Base-by-base conservation (phyloP, 1,284 basidiomycete species). In the Pseudozyma flocculosa region DNA sequence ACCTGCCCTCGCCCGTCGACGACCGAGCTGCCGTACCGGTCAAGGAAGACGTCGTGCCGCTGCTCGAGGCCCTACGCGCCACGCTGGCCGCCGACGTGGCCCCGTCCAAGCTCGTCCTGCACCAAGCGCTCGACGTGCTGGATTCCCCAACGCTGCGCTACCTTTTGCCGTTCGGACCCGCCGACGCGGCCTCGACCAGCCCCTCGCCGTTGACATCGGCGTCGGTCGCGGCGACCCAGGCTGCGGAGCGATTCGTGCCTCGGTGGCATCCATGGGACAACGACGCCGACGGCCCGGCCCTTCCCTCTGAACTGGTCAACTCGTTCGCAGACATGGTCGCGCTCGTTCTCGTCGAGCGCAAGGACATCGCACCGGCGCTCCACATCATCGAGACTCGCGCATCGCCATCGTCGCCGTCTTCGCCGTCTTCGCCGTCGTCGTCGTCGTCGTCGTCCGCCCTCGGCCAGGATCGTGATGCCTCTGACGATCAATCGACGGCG, bases 181-280 rank as follows among this genome's bases (percentile, higher is more conserved):
- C 38, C 11, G 8, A 24, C 19, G 11, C 21, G 14, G 17, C 19
- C 15, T 19, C 24, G 4, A 30, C 13, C 14, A 4, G 11, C 15
- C n/a, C 40, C 3, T 34, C 13, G 8, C n/a, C n/a, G n/a, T n/a
- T n/a, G 32, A 43, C 8, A 45, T 36, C 3, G 48, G 47, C 0
- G 53, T 59, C 23, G 56, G 59, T 14, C 48, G 61, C n/a, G n/a
- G n/a, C 26, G 26, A 11, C 26, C 26, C 7, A 29, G 7, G 26
- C 26, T 5, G 26, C 26, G 1, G 41, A 24, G 26, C 19, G 32
- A 19, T 44, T 64, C 44, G 50, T 41, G 32, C 9, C 48, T 9
- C 49, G 50, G 32, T 64, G 55, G 55, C 61, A 64, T 47, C 56
- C 56, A 11, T 64, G 61, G 61, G 56, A 64, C 32, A n/a, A 39